Conservation (phyloP, 805 yeast genomes). For the Dipodascopsis uninucleata region DNA sequence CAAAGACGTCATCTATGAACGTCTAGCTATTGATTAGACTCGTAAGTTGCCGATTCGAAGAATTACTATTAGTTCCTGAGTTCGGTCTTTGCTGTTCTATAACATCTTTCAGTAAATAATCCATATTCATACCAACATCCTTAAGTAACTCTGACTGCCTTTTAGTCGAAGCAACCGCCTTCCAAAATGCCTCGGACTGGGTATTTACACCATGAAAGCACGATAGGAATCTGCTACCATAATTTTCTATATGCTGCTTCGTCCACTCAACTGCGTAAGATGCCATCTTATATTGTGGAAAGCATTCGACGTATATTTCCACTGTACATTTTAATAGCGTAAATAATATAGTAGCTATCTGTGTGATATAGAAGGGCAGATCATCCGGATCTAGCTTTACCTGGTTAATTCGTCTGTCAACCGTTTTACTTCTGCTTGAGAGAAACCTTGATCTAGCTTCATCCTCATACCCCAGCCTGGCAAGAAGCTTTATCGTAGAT, state of each 20-base stretch:
- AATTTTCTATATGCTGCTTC: constrained; percentile 56
- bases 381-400: constrained; percentile 51
- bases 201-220: constrained; percentile 57
- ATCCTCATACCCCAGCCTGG: constrained; percentile 43
- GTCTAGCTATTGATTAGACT: too few relatives aligned
- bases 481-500: constrained; percentile 35
- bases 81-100: constrained; percentile 10
- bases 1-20: too few relatives aligned
- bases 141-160: constrained; percentile 22
- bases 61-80: too few relatives aligned
- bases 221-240: constrained; percentile 57
- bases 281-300: constrained; percentile 45
- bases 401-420: constrained; percentile 47
- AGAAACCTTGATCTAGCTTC: constrained; percentile 51
- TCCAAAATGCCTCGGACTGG: constrained; percentile 4
- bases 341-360: constrained; percentile 60
- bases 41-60: too few relatives aligned
- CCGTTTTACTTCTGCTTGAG: constrained; percentile 45
- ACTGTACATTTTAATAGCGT: constrained; percentile 59
- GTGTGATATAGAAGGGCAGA: constrained; percentile 51
- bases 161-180: constrained; percentile 19
- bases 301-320: constrained; percentile 50
- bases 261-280: constrained; percentile 76
- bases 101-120: constrained; percentile 21
- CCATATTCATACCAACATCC: constrained; percentile 28